Base-by-base conservation (phyloP, 257 asterid species). In the Datura wrightii region DNA sequence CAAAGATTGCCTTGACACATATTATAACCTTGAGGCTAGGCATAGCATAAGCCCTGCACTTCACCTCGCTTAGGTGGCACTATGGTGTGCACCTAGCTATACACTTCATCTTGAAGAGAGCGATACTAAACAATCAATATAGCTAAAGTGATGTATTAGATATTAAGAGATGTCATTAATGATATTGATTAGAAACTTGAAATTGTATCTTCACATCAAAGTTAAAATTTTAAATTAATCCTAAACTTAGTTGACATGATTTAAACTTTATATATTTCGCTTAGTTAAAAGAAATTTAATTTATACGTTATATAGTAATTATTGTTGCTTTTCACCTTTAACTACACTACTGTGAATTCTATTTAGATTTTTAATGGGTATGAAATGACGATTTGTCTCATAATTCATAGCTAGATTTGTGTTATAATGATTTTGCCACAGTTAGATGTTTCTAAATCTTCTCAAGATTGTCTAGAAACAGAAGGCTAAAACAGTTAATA, bases 381-480 rank as follows among this genome's bases (percentile, higher is more conserved):
- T 71, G 56, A 42, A 55, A 71, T 42, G 79, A 42, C n/a, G 79
- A 71, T 71, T 10, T 37, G 37, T 5, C 36, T 71, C 56, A 24
- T n/a, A 16, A 16, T 69, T 37, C 58, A 72, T 46, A 46, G 80
- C 5, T 19, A 24, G 11, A 46, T 46, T n/a, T 72, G 31, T 46
- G 16, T 72, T 46, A 19, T 11, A 48, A 72, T 72, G n/a, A 46
- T 72, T 72, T 72, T 24, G n/a, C 19, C 16, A 72, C 41, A 72
- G 19, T 72, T 19, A 9, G 59, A 72, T 63, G 11, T 15, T 69
- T 69, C 39, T 58, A 83, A 50, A 37, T 84, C 10, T 59, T 74
- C 62, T 50, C 69, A 13, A 80, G 66, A 52, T 24, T 60, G 48
- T 44, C 82, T 74, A 52, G 34, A 52, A 50, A 70, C 44, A 76